Percentiles rank a stretch among this genome's conserved stretches.
These are phyloP conservation scores for Akanthomyces lecanii DNA, from an alignment of 2,329 filamentous ascomycete species.

Conservation along the genomic window DNA sequence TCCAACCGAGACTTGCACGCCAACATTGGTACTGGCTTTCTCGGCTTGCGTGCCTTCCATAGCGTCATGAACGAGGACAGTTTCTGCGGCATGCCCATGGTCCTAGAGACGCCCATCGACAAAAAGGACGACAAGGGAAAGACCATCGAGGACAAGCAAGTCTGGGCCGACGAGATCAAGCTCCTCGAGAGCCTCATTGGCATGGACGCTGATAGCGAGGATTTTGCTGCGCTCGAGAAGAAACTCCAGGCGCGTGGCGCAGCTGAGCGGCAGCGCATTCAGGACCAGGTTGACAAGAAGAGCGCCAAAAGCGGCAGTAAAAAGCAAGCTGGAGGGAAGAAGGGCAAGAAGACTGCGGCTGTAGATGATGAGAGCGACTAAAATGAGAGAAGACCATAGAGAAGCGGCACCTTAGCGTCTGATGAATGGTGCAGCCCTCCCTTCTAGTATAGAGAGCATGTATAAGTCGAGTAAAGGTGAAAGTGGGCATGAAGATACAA, in stretches of 20 bases:
- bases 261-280: constrained; percentile 68
- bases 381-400: background rate
- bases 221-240: constrained; percentile 63
- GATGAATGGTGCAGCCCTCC: background rate
- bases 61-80: constrained; percentile 78
- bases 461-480: background rate
- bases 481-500: background rate
- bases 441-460: background rate
- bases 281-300: constrained; percentile 76
- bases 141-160: constrained; percentile 67
- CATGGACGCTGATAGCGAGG: constrained; percentile 70
- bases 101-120: constrained; percentile 94
- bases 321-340: constrained; percentile 30
- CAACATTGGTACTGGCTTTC: constrained; percentile 92
- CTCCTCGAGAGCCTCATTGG: constrained; percentile 83
- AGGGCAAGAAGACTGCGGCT: constrained; percentile 33
- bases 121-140: constrained; percentile 61
- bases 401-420: background rate
- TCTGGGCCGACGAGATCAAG: constrained; percentile 96
- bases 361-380: constrained; percentile 33
- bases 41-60: constrained; percentile 87
- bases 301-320: constrained; percentile 39
- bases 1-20: constrained; percentile 88
- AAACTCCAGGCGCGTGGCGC: constrained; percentile 64
- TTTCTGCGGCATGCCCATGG: constrained; percentile 78